These are phyloP conservation scores for Candida wancherniae DNA, from an alignment of 805 yeast genomes.

Conservation along the genomic window DNA sequence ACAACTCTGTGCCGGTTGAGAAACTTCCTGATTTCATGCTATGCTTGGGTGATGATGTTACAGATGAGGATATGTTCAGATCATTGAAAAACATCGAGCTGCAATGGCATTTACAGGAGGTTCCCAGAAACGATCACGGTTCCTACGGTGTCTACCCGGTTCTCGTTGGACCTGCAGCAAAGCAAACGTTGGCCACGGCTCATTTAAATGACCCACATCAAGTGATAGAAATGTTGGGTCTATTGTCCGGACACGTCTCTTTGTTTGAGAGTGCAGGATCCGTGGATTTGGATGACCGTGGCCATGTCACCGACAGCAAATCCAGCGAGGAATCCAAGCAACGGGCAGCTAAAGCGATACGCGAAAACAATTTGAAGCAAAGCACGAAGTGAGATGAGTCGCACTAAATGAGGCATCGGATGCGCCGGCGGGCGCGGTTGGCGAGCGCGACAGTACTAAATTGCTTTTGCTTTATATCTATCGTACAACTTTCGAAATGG, in stretches of 20 bases:
- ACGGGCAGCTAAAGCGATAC: conserved; percentile 22
- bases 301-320: conserved; percentile 53
- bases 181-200: conserved; percentile 77
- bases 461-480: no score
- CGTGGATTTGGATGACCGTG: conserved; percentile 71
- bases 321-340: conserved; percentile 38
- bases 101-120: conserved; percentile 42
- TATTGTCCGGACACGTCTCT: conserved; percentile 73
- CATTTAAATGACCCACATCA: conserved; percentile 81
- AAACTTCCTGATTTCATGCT: conserved; percentile 76
- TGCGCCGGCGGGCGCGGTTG: no score
- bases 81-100: conserved; percentile 63
- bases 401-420: no score
- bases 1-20: conserved; percentile 29
- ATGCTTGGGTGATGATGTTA: conserved; percentile 92
- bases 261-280: conserved; percentile 74
- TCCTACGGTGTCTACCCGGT: conserved; percentile 72
- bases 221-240: conserved; percentile 78
- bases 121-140: conserved; percentile 43
- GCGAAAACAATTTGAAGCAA: conserved; percentile 5
- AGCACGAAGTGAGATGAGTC: no score
- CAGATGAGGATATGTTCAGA: conserved; percentile 96
- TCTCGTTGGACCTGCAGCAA: conserved; percentile 89
- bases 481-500: no score
- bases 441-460: no score